Evolutionary conservation across 345 rosid genomes (phyloP), one percentile per base, ranked within the genome.

Genomic region (Lumnitzera littorea): DNA sequence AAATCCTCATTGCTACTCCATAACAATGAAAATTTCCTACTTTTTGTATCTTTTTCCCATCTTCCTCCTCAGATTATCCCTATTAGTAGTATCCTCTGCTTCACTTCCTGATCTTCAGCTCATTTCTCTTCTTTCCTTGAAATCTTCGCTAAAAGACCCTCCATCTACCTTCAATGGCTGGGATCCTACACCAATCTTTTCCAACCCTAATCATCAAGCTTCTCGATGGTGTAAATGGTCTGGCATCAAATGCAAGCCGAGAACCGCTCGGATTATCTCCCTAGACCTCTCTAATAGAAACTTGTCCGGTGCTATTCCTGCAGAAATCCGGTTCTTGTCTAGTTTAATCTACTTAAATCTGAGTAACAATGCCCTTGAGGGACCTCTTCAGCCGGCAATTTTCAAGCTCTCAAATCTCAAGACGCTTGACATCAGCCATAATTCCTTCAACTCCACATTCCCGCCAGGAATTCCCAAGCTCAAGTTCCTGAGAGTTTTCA

Each of bases 221-320:
- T 76, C 82, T 2, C 66, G 70, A 67, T 85, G 96, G 95, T 90
- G 99, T 63, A 76, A 90, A 0, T 94, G 99, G 99, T 77, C 91
- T 0, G 96, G 96, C 13, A 62, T 94, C 43, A 55, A 76, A 25
- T 94, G 99, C 59, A 75, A 80, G 62, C 73, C 67, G 16, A 57
- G 25, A 46, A 73, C 91, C 6, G 47, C 79, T 65, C 87, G 68
- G 48, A 61, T 94, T 53, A 67, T 71, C 8, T 67, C 84, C 1
- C 95, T 94, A 43, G 91, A 94, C 74, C 91, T 90, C 66, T 94
- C 99, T 29, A 62, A 51, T 25, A 77, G 78, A n/a, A 76, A 80
- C 64, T 90, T 94, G 57, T 74, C 97, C 1, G 97, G 99, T 31
- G 20, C 24, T 5, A 67, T 92, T 56, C 90, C 96, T 0, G 63